A percentile compares a stretch with the other conserved stretches of the same genome.
phyloP scores from a whole-genome alignment of 2,329 filamentous ascomycete genomes.

The Diaporthe ampelina region DNA sequence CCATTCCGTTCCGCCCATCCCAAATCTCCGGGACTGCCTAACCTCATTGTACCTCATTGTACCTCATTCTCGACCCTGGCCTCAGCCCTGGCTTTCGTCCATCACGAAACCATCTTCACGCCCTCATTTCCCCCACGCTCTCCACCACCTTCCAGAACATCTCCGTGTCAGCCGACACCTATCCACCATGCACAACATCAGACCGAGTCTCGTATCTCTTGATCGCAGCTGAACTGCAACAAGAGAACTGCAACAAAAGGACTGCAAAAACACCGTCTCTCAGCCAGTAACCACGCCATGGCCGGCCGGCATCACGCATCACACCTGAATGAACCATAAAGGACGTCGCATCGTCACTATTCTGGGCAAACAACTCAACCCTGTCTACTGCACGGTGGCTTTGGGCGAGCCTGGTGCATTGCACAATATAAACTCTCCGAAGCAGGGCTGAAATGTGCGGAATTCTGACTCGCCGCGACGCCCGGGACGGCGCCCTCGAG shows the following conservation, averaged over 20 bases:
- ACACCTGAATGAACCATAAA: background rate
- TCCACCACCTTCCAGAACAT: background rate
- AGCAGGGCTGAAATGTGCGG: constrained; percentile 22
- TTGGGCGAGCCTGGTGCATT: background rate
- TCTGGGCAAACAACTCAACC: background rate
- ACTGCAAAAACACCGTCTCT: background rate
- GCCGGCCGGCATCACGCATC: background rate
- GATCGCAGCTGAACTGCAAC: background rate
- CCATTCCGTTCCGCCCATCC: constrained; percentile 18
- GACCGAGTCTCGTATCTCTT: background rate
- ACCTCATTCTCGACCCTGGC: background rate
- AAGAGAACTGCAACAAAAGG: no score
- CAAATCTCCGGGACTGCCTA: constrained; percentile 29
- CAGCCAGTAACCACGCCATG: background rate
- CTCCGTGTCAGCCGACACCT: no score
- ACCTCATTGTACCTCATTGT: constrained; percentile 5
- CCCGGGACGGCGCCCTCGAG: background rate
- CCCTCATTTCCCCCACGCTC: background rate
- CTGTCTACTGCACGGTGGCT: no score
- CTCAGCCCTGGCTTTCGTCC: background rate
- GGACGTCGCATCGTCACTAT: background rate
- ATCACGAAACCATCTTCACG: background rate
- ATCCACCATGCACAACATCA: background rate
- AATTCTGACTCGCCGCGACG: constrained; percentile 9
- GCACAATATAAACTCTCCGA: background rate